phyloP scores from a whole-genome alignment of 2,329 filamentous ascomycete genomes.

The Fonsecaea multimorphosa region DNA sequence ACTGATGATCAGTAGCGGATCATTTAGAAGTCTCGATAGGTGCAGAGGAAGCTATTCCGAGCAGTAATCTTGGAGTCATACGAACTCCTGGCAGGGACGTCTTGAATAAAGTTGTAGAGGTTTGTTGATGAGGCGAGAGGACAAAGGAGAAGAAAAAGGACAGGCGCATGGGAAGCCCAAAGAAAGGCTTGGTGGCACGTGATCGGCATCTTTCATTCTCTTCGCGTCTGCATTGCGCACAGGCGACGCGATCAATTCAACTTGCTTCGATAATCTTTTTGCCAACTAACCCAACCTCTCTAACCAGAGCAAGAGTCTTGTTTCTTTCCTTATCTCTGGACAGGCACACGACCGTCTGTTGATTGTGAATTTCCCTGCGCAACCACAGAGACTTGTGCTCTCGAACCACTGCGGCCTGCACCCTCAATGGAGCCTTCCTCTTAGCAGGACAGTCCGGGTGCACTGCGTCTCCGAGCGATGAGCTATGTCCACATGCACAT shows the following conservation, averaged over 20 bases:
- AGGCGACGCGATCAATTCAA: neutral
- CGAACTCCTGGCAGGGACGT: no score
- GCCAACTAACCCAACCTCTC: neutral
- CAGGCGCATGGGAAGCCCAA: neutral
- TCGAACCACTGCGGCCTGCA: neutral
- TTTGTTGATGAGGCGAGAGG: neutral
- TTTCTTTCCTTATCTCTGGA: neutral
- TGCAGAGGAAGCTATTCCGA: neutral
- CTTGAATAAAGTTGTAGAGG: no score
- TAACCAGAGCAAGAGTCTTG: neutral
- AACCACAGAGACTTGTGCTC: neutral
- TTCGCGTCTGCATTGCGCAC: neutral
- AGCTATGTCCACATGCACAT: neutral
- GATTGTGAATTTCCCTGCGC: neutral
- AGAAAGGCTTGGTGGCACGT: neutral
- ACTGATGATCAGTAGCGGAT: neutral
- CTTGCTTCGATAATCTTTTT: neutral
- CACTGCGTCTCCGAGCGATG: neutral
- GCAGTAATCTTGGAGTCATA: neutral
- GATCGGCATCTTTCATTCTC: neutral
- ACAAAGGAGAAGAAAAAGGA: no score
- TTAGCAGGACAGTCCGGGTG: neutral
- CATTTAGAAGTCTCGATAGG: neutral
- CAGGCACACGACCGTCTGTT: neutral
- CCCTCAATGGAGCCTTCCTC: neutral